phyloP scores from a whole-genome alignment of 768 basidiomycete species.

The Amanita phalloides region DNA sequence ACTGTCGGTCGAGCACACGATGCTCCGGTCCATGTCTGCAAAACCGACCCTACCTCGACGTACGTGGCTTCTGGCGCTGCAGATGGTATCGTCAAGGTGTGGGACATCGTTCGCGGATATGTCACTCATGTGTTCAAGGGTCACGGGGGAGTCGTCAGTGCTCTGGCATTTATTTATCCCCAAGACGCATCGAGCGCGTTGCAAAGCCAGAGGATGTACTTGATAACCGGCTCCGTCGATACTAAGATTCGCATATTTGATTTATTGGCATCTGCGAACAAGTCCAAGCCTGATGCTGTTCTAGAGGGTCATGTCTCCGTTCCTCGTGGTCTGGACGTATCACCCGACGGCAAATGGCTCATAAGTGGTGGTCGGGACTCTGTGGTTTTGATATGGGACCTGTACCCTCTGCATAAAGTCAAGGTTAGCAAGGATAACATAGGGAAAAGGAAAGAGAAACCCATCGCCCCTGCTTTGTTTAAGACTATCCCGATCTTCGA shows the following conservation, averaged over 20 bases:
- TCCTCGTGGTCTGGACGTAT: conserved; percentile 82
- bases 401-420: conserved; percentile 27
- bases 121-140: conserved; percentile 93
- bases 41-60: conserved; percentile 73
- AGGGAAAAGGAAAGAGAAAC: conserved; percentile 40
- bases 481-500: conserved; percentile 81
- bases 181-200: conserved; percentile 40
- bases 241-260: conserved; percentile 90
- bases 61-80: conserved; percentile 94
- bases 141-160: conserved; percentile 95
- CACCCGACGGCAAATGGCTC: conserved; percentile 79
- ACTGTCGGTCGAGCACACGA: conserved; percentile 81
- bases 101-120: conserved; percentile 82
- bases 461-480: conserved; percentile 44
- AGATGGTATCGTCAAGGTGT: conserved; percentile 95
- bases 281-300: conserved; percentile 62
- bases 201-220: conserved; percentile 50
- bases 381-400: conserved; percentile 89
- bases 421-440: conserved; percentile 25
- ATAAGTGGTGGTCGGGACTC: conserved; percentile 89
- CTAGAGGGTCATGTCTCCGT: conserved; percentile 95
- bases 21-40: conserved; percentile 87
- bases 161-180: conserved; percentile 76
- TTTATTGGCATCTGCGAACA: conserved; percentile 47
- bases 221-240: conserved; percentile 89